phyloP scores from a whole-genome alignment of 768 basidiomycete species.

The Pulveroboletus ravenelii region DNA sequence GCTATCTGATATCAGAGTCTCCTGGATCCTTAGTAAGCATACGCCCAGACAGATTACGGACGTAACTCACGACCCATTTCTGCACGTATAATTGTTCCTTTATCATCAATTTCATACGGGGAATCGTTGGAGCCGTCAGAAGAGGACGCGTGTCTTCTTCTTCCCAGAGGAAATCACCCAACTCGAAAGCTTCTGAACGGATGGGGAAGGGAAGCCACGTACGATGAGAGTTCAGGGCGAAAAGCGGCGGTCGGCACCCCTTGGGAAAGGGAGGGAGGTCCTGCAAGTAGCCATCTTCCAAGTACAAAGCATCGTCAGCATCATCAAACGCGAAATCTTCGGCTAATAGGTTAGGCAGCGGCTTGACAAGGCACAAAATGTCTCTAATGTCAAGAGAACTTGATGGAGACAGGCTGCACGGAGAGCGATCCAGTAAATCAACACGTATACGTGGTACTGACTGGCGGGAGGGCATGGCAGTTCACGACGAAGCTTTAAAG shows the following conservation, averaged over 20 bases:
- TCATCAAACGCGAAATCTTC: conserved; percentile 17
- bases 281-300: conserved; percentile 15
- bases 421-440: conserved; percentile 12
- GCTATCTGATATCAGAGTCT: conserved; percentile 13
- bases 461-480: conserved; percentile 16
- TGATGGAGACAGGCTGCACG: conserved; percentile 15
- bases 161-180: conserved; percentile 15
- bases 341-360: conserved; percentile 19
- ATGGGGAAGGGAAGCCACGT: conserved; percentile 22
- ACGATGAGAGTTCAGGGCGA: conserved; percentile 22
- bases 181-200: conserved; percentile 17
- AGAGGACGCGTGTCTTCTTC: conserved; percentile 14
- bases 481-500: conserved; percentile 3
- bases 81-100: conserved; percentile 32
- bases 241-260: conserved; percentile 24
- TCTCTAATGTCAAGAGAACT: conserved; percentile 27
- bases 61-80: conserved; percentile 32
- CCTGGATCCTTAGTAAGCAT: conserved; percentile 15
- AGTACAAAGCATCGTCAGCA: conserved; percentile 4
- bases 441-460: conserved; percentile 23
- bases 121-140: conserved; percentile 31
- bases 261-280: conserved; percentile 31
- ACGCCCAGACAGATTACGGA: background rate
- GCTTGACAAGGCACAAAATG: conserved; percentile 10
- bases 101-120: conserved; percentile 34